Evolutionary conservation across 1,139 yeast genomes (phyloP).

Genomic region (Debaryomycetaceae sp.): DNA sequence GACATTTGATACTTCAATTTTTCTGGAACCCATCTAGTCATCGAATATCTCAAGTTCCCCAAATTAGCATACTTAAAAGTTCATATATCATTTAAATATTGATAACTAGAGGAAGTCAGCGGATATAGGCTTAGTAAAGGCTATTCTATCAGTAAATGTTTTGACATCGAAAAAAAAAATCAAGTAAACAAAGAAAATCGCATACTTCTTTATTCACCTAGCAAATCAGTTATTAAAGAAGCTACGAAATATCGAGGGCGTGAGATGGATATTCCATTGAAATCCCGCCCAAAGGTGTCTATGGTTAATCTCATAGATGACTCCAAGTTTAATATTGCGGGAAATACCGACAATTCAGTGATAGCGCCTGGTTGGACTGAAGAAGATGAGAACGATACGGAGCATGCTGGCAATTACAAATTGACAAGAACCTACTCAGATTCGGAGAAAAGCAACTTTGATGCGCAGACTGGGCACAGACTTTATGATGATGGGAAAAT

Average conservation of each 20-base stretch:
- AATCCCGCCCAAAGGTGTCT: constrained; percentile 42
- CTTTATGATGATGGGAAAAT: constrained; percentile 48
- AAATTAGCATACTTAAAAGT: background rate
- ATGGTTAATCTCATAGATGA: constrained; percentile 32
- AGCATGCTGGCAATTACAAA: constrained; percentile 13
- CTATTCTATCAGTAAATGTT: background rate
- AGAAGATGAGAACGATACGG: background rate
- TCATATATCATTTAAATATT: background rate
- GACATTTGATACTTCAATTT: background rate
- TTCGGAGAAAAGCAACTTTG: constrained; percentile 52
- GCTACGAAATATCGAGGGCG: background rate
- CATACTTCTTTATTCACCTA: background rate
- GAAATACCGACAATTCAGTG: background rate
- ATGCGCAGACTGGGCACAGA: constrained; percentile 48
- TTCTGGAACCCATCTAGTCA: constrained; percentile 1
- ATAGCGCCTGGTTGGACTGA: background rate
- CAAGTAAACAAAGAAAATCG: background rate
- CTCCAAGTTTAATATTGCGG: constrained; percentile 15
- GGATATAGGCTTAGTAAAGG: no score
- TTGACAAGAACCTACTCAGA: constrained; percentile 54
- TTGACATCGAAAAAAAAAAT: background rate
- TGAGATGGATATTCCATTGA: constrained; percentile 42
- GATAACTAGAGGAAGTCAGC: background rate
- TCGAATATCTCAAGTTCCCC: background rate
- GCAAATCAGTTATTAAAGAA: background rate